Percentiles rank a stretch among this genome's conserved stretches.
phyloP scores from a whole-genome alignment of 1,284 basidiomycete species.

The Leccinum cinnamomeum region DNA sequence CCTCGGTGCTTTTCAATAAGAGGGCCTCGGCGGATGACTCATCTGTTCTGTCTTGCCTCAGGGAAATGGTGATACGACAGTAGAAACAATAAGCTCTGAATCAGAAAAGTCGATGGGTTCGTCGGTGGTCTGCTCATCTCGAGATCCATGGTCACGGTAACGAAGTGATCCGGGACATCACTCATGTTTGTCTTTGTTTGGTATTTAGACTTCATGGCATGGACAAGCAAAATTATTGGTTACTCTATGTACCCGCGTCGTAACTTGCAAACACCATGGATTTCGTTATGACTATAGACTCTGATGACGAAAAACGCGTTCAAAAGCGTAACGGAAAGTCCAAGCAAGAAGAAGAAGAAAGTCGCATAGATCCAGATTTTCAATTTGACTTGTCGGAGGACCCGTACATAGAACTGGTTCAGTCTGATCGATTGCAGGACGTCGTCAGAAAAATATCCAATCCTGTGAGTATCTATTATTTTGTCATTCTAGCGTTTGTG shows the following conservation, averaged over 20 bases:
- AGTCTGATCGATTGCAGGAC: conserved; percentile 45
- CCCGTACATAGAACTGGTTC: conserved; percentile 57
- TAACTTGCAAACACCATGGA: conserved; percentile 38
- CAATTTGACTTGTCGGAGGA: conserved; percentile 79
- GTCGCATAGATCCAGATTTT: conserved; percentile 77
- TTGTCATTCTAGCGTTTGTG: conserved; percentile 1
- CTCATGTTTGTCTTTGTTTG: conserved; percentile 27
- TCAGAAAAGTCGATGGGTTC: neutral
- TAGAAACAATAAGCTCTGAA: neutral
- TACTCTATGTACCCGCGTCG: neutral
- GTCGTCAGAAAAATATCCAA: conserved; percentile 62
- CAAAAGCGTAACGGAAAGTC: conserved; percentile 23
- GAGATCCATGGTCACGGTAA: too few species aligned
- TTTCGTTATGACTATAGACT: conserved; percentile 81
- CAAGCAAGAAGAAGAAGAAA: conserved; percentile 46
- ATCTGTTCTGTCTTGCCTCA: neutral
- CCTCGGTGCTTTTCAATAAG: neutral
- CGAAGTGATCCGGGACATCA: too few species aligned
- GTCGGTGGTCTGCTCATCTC: neutral
- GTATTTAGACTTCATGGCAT: neutral
- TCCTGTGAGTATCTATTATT: conserved; percentile 49
- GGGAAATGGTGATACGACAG: neutral
- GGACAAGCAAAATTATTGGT: neutral
- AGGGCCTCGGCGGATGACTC: neutral
- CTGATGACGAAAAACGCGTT: conserved; percentile 60